phyloP scores from a whole-genome alignment of 2,329 filamentous ascomycete genomes.

The Diplodia scrobiculata region DNA sequence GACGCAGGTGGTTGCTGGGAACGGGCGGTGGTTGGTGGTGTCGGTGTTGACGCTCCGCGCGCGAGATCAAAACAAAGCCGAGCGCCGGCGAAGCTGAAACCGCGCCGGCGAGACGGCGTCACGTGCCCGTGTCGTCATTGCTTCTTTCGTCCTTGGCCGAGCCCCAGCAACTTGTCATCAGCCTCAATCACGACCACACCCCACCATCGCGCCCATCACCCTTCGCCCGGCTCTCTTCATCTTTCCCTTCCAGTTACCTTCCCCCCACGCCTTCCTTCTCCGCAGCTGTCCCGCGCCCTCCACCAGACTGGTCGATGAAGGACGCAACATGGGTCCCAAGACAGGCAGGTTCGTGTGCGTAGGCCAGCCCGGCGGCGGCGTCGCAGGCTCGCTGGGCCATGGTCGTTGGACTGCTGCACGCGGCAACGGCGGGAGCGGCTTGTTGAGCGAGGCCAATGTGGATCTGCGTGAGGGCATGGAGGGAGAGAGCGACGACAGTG shows the following conservation, averaged over 20 bases:
- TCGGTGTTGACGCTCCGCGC: conserved; percentile 7
- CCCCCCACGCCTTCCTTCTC: not conserved
- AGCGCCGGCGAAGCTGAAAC: not conserved
- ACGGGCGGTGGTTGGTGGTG: conserved; percentile 16
- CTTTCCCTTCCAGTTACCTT: not conserved
- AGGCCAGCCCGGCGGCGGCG: not conserved
- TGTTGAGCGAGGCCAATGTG: not conserved
- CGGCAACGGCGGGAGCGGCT: not conserved
- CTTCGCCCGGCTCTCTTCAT: not conserved
- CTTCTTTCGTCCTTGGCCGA: too few species aligned
- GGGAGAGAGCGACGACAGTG: not conserved
- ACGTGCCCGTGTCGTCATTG: not conserved
- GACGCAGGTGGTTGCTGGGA: conserved; percentile 14
- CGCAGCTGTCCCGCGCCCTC: not conserved
- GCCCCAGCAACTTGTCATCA: too few species aligned
- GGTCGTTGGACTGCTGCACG: not conserved
- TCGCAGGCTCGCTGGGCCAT: not conserved
- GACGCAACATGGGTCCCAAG: not conserved
- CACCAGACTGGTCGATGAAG: not conserved
- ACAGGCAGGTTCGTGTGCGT: not conserved
- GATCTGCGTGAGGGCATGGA: not conserved
- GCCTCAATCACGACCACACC: not conserved
- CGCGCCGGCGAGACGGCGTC: not conserved
- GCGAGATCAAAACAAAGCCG: conserved; percentile 3
- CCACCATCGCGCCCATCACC: not conserved